These are phyloP conservation scores for Sporodiniella umbellata DNA, from an alignment of 371 early-diverging fungal genomes.

Conservation along the genomic window DNA sequence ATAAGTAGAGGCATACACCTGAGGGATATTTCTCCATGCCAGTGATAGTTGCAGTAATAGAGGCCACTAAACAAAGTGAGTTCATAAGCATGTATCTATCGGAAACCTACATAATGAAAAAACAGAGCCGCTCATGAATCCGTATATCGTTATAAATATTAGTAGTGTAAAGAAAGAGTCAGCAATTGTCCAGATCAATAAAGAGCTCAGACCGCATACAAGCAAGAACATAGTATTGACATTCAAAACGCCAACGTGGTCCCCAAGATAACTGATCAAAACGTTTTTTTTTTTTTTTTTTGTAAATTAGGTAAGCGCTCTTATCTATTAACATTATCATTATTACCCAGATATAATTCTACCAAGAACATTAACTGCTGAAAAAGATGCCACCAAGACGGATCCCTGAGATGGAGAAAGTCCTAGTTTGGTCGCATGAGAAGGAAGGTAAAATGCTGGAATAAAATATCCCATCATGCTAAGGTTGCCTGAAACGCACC, in stretches of 20 bases:
- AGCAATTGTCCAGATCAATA: slow-evolving; percentile 64
- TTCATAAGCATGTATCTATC: background rate
- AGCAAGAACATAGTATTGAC: slow-evolving; percentile 44
- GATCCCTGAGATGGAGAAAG: slow-evolving; percentile 32
- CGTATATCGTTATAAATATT: slow-evolving; percentile 55
- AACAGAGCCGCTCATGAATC: slow-evolving; percentile 56
- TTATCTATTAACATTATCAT: too few species aligned
- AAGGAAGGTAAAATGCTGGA: slow-evolving; percentile 40
- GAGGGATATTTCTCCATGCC: slow-evolving; percentile 40
- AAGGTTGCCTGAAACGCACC: slow-evolving; percentile 30
- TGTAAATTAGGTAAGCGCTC: background rate
- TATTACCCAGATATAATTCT: slow-evolving; percentile 33
- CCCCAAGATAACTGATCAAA: slow-evolving; percentile 30
- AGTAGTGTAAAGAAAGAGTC: slow-evolving; percentile 38
- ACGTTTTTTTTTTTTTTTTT: background rate
- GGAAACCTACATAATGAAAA: slow-evolving; percentile 24
- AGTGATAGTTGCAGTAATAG: slow-evolving; percentile 33
- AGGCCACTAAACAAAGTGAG: slow-evolving; percentile 24
- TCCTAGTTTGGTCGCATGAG: slow-evolving; percentile 31
- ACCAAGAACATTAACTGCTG: slow-evolving; percentile 30
- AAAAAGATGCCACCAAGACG: slow-evolving; percentile 24
- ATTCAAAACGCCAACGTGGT: slow-evolving; percentile 58
- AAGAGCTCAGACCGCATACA: slow-evolving; percentile 42
- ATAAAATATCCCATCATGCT: slow-evolving; percentile 35
- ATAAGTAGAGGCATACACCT: slow-evolving; percentile 29